Base-by-base conservation (phyloP, 1,284 basidiomycete genomes). In the Cutaneotrichosporon sp. region DNA sequence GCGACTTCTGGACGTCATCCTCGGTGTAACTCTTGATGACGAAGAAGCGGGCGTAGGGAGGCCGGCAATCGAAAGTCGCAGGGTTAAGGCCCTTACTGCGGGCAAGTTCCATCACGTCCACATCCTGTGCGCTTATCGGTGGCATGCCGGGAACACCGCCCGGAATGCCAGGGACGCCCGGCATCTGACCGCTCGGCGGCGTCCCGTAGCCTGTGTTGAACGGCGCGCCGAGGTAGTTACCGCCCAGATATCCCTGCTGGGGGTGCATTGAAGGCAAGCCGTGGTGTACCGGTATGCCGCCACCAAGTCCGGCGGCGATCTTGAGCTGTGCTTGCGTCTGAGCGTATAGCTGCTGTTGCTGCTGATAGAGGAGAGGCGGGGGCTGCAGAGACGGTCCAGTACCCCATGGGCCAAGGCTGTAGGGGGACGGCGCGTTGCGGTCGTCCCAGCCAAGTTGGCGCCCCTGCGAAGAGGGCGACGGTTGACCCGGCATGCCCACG, bases 21-120 rank as follows among this genome's bases (percentile, higher is more conserved):
- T 97, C 92, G 31, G 92, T 97, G 75, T 93, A 97, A 1, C 88
- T 92, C 74, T 97, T 96, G 81, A 97, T 97, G 26, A 97, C 92
- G 67, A 96, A 96, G 77, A 82, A 97, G 16, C 91, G 82, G 8
- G 92, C 90, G 24, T 47, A 87, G 38, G 79, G 71, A 7, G 92
- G 91, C 46, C 84, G 80, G 52, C 83, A 84, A 63, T 94, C 88
- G 63, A 94, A 96, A 35, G 82, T 83, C 12, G 82, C 78, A 6
- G 92, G 92, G 66, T 96, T 96, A 68, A 96, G 90, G 10, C 90
- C 90, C 73, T 94, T 94, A 41, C 81, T 81, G 12, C 86, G 84
- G 59, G 92, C 86, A 50, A 96, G 78, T 42, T 86, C 82, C 20
- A 88, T 86, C n/a, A 94, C 84, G 65, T 93, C 90, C 54, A 90